Percentiles rank a stretch among this genome's conserved stretches.
These are phyloP conservation scores for Corylus heterophylla DNA, from an alignment of 306 rosid genomes.

Conservation along the genomic window DNA sequence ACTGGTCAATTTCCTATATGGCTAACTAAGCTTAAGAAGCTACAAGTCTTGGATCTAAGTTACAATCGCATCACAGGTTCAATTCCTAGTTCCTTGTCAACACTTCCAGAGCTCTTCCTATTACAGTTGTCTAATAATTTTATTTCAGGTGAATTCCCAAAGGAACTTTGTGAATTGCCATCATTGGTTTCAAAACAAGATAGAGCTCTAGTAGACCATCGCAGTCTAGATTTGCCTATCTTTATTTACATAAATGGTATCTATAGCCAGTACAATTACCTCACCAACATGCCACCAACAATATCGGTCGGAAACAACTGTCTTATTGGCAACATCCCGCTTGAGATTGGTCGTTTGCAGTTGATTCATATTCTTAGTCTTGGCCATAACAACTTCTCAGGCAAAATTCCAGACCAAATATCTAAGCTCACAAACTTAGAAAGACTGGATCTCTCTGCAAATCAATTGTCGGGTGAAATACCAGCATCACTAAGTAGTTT, in stretches of 20 bases:
- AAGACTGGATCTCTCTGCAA: background rate
- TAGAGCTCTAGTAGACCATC: background rate
- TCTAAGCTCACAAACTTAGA: conserved; percentile 16
- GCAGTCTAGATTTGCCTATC: too few species aligned
- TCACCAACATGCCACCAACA: too few species aligned
- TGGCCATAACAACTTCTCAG: background rate
- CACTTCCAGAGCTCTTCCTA: background rate
- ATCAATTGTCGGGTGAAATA: conserved; percentile 15
- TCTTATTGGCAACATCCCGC: background rate
- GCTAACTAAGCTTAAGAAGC: conserved; percentile 1
- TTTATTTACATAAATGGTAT: too few species aligned
- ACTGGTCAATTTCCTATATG: background rate
- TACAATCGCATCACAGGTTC: background rate
- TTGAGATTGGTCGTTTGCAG: conserved; percentile 7
- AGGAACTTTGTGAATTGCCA: conserved; percentile 6
- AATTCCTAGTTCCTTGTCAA: conserved; percentile 1
- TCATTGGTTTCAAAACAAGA: background rate
- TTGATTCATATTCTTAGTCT: background rate
- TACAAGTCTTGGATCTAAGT: background rate
- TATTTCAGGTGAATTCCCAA: background rate
- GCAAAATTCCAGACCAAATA: conserved; percentile 10
- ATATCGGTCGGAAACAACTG: too few species aligned
- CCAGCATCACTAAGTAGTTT: background rate
- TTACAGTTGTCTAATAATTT: background rate
- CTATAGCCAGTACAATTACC: too few species aligned